A percentile compares a stretch with the other conserved stretches of the same genome.
Evolutionary conservation across 208 protist genomes (phyloP).

Genomic region (Herpetomonas tarakana): DNA sequence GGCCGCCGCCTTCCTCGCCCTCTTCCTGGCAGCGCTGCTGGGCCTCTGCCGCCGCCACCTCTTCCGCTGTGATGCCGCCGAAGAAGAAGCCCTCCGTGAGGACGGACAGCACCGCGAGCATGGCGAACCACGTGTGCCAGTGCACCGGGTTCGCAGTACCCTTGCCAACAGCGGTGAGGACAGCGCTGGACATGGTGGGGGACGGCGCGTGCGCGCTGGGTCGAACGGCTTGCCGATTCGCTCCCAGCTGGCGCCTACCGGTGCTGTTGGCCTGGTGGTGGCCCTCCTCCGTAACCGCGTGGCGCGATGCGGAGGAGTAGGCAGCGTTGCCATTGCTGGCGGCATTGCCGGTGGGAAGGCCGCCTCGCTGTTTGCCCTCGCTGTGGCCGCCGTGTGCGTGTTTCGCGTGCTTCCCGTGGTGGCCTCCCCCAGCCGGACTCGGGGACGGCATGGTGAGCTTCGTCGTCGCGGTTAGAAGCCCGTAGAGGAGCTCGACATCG

Average conservation of each 20-base stretch:
- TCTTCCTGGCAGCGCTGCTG: neutral
- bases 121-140: neutral
- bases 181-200: neutral
- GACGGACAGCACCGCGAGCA: conserved; percentile 1
- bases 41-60: neutral
- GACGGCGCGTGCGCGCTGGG: neutral
- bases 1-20: too few relatives aligned
- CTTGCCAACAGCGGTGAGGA: neutral
- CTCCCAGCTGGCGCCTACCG: neutral
- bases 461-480: conserved; percentile 7
- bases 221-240: too few relatives aligned
- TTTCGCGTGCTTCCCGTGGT: neutral
- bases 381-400: neutral
- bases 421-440: too few relatives aligned
- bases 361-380: neutral
- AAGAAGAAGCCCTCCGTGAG: conserved; percentile 3
- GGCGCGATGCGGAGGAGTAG: neutral
- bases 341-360: neutral
- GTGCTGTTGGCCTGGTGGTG: neutral
- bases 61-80: neutral
- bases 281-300: neutral
- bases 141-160: neutral
- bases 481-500: conserved; percentile 28
- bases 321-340: neutral
- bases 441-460: neutral